Conservation (phyloP, 129 eudicot species). For the Flaveria trinervia region DNA sequence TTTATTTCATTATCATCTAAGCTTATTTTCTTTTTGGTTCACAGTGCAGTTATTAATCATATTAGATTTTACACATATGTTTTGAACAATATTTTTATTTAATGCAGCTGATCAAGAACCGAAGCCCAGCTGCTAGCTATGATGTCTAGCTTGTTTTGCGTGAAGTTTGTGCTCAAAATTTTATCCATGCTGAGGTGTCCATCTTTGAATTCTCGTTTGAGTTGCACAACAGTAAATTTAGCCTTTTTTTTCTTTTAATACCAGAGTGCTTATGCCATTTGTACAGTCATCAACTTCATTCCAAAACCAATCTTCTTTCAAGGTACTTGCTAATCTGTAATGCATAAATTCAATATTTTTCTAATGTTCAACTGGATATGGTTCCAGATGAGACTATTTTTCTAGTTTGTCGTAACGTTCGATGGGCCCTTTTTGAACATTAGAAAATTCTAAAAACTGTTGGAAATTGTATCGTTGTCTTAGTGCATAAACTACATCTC, state of each 20-base stretch:
- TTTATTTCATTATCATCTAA: too few relatives aligned
- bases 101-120: slow-evolving; percentile 55
- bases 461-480: too few relatives aligned
- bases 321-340: slow-evolving; percentile 21
- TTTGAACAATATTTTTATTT: slow-evolving; percentile 6
- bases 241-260: background rate
- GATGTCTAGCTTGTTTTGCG: slow-evolving; percentile 31
- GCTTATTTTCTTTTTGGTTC: slow-evolving; percentile 11
- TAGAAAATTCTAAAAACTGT: too few relatives aligned
- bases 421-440: too few relatives aligned
- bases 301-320: slow-evolving; percentile 20
- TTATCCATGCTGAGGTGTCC: slow-evolving; percentile 21
- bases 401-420: too few relatives aligned
- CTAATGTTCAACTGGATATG: background rate
- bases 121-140: slow-evolving; percentile 49
- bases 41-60: slow-evolving; percentile 18
- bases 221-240: too few relatives aligned
- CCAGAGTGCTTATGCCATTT: slow-evolving; percentile 36
- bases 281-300: slow-evolving; percentile 31
- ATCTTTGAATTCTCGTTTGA: background rate
- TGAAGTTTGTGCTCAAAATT: slow-evolving; percentile 13
- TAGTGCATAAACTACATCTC: background rate
- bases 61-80: background rate
- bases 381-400: background rate
- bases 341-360: slow-evolving; percentile 5